Evolutionary conservation across 2,329 filamentous ascomycete genomes (phyloP).

Genomic region (Alternaria sp.): DNA sequence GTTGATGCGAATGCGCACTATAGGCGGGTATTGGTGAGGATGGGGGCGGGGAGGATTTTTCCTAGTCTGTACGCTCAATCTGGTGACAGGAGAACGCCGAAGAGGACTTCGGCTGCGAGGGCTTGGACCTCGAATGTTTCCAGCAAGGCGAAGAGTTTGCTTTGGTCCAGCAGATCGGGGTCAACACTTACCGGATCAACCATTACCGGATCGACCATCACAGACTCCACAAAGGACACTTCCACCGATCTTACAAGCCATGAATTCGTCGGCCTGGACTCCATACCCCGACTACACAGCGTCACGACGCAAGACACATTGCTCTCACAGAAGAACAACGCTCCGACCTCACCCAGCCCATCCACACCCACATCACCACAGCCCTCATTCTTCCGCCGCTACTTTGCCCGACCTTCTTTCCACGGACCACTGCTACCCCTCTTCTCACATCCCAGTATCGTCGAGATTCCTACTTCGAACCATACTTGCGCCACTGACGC

Average conservation of each 20-base stretch:
- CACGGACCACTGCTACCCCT: conserved; percentile 29
- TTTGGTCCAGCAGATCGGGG: conserved; percentile 26
- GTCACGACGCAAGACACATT: conserved; percentile 22
- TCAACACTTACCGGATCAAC: conserved; percentile 27
- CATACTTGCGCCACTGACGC: background rate
- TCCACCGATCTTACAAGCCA: conserved; percentile 22
- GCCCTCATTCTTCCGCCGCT: conserved; percentile 28
- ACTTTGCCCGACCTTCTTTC: conserved; percentile 24
- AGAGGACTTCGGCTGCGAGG: conserved; percentile 23
- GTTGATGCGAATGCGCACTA: conserved; percentile 61
- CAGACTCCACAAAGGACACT: conserved; percentile 19
- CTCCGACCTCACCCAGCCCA: background rate
- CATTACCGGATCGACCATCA: conserved; percentile 18
- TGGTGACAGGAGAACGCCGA: conserved; percentile 23
- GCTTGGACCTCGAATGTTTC: conserved; percentile 29
- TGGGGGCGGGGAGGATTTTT: conserved; percentile 44
- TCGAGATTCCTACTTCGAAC: background rate
- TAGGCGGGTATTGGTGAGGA: conserved; percentile 31
- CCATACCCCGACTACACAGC: conserved; percentile 4
- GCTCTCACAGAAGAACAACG: background rate
- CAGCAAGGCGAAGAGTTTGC: conserved; percentile 38
- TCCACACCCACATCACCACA: background rate
- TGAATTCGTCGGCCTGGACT: conserved; percentile 19
- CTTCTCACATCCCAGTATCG: conserved; percentile 19
- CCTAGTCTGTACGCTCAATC: conserved; percentile 36